Base-by-base conservation (phyloP, 1,284 basidiomycete species). In the Golubevia pallescens region DNA sequence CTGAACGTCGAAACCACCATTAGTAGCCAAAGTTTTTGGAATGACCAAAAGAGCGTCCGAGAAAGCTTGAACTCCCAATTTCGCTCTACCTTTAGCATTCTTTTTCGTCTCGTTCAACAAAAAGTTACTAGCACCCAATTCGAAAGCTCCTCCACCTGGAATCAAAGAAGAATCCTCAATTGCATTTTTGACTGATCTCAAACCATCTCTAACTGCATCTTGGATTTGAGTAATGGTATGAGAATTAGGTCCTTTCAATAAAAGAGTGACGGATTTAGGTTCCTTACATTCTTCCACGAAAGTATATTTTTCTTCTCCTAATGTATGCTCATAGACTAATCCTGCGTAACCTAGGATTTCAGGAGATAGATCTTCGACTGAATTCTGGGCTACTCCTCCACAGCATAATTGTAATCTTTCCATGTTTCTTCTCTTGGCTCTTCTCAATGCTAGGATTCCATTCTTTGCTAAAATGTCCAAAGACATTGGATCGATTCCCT, bases 241-340 rank as follows among this genome's bases (percentile, higher is more conserved):
- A 5, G 92, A 89, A 87, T 99, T 99, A 66, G 96, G 97, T n/a
- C 94, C 95, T 87, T 97, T 97, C 88, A 99, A 93, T 69, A 99
- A 89, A 65, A 99, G 89, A 5, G 97, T 99, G 51, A 98, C 97
- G 69, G 91, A 93, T 89, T 94, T 95, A n/a, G 97, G 96, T 68
- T 93, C 91, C 87, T 92, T 93, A 86, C 97, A 95, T 71, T 99
- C 94, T 87, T 99, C 97, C 58, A 99, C 89, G 86, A 99, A 99
- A 0, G 97, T 99, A 87, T 90, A 99, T 86, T 99, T 99, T 86
- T 99, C 97, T 87, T 99, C 97, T 74, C 97, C 96, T 24, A 99
- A 90, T 7, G 96, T 98, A 87, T 99, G 95, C 87, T 99, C 97
- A 87, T 99, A 99, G 28, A 99, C 95, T 63, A 99, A 90, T 3